Evolutionary conservation across 2,329 filamentous ascomycete genomes (phyloP).

Genomic region (Colletotrichum tropicicola): DNA sequence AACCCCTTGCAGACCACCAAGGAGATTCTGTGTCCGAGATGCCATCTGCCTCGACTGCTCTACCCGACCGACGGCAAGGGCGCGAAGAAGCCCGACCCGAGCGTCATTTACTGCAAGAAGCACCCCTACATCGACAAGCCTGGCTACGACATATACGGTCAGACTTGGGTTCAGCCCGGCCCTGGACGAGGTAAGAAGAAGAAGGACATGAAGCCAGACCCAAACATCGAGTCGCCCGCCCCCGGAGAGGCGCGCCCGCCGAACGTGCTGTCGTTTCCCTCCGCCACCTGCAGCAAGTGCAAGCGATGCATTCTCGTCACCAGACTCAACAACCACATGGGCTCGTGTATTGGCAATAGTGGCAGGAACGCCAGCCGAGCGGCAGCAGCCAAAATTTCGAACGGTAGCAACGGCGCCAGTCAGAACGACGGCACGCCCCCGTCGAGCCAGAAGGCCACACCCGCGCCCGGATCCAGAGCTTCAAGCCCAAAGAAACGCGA

Average conservation of each 20-base stretch:
- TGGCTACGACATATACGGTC: conserved; percentile 83
- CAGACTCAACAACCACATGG: conserved; percentile 74
- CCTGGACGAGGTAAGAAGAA: conserved; percentile 80
- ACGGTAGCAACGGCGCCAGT: conserved; percentile 58
- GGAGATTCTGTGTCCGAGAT: conserved; percentile 78
- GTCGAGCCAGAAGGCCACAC: conserved; percentile 70
- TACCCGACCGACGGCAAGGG: conserved; percentile 78
- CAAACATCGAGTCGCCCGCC: conserved; percentile 55
- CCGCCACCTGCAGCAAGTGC: conserved; percentile 74
- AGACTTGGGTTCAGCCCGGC: conserved; percentile 79
- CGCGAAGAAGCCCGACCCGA: conserved; percentile 70
- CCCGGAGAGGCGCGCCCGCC: conserved; percentile 62
- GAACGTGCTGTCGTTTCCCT: conserved; percentile 71
- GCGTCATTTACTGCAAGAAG: conserved; percentile 80
- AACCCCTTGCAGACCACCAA: conserved; percentile 77
- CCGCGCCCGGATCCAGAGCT: conserved; percentile 61
- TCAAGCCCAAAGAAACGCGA: conserved; percentile 67
- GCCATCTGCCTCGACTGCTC: conserved; percentile 77
- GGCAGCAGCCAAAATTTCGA: conserved; percentile 71
- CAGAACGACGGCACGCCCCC: conserved; percentile 67
- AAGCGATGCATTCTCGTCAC: conserved; percentile 73
- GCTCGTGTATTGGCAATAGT: conserved; percentile 73
- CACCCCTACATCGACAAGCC: conserved; percentile 80
- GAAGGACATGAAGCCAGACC: conserved; percentile 74
- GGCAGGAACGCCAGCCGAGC: conserved; percentile 70